Base-by-base conservation (phyloP, 192 early-diverging fungal genomes). In the Gonapodya sp. region DNA sequence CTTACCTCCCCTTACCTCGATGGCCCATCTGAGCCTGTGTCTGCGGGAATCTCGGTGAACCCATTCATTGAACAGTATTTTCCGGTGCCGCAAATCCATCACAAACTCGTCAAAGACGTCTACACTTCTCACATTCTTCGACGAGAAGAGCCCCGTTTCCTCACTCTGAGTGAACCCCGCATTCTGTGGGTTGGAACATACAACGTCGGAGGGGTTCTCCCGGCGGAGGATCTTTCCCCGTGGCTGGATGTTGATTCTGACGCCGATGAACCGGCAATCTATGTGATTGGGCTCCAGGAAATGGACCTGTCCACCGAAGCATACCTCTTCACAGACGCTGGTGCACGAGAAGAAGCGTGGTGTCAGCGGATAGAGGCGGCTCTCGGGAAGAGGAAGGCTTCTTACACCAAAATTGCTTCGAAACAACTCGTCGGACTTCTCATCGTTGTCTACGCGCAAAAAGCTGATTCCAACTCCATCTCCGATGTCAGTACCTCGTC, bases 281-380 rank as follows among this genome's bases (percentile, higher is more conserved):
- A 92, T 82, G 89, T 92, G 0, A 83, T 95, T 36, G 93, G 93
- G 92, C 93, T 98, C 77, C 97, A 98, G 82, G 97, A 98, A 85
- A 86, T 98, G 24, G 95, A 97, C 82, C 85, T 94, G 32, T 91
- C 88, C 30, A 90, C 93, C 1, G 94, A 96, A 82, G 95, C 96
- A 1, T 98, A 94, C 83, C 82, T 98, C 35, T 87, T 93, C 64
- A 86, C 92, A 84, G 93, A 96, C 86, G 87, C 88, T 37, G 87
- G 89, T 18, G 95, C 94, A 85, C 75, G 30, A 16, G 94, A 96
- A 79, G 85, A 86, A 18, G 91, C 91, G 35, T 99, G 96, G 97
- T 92, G 88, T 0, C 83, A 90, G 1, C 90, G 91, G 0, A 89
- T 99, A 0, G 89, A 93, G 31, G 75, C 83, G 8, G 89, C 88